Evolutionary conservation across 306 rosid genomes (phyloP).

Genomic region (Rubus parviflorus): DNA sequence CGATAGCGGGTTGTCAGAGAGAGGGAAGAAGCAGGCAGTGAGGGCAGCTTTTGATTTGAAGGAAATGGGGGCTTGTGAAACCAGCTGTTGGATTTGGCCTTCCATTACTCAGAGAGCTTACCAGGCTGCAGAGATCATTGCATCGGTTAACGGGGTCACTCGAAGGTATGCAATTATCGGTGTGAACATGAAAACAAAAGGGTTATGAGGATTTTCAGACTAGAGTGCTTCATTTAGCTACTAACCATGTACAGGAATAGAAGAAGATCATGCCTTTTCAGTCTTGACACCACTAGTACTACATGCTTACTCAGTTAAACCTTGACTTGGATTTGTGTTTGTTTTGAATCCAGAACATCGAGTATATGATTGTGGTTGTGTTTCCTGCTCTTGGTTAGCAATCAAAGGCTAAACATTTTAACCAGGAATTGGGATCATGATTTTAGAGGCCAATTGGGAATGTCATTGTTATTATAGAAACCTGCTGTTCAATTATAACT

Average conservation of each 20-base stretch:
- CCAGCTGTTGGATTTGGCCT: constrained; percentile 94
- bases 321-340: neutral
- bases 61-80: constrained; percentile 83
- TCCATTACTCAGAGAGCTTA: constrained; percentile 97
- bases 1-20: constrained; percentile 77
- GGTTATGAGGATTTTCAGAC: too few species aligned
- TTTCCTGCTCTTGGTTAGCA: neutral
- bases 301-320: neutral
- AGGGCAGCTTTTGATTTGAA: constrained; percentile 75
- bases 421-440: neutral
- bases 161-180: constrained; percentile 63
- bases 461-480: neutral
- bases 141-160: constrained; percentile 65
- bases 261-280: too few species aligned
- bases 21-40: constrained; percentile 69
- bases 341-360: neutral
- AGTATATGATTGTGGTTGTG: neutral
- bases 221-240: too few species aligned
- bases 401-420: neutral
- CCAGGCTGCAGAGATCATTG: constrained; percentile 89
- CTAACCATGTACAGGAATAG: too few species aligned
- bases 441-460: constrained; percentile 13
- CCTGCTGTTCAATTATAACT: neutral
- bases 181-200: too few species aligned
- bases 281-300: neutral